Base-by-base conservation (phyloP, 495 filamentous ascomycete species). In the Penicillium pancosmium region DNA sequence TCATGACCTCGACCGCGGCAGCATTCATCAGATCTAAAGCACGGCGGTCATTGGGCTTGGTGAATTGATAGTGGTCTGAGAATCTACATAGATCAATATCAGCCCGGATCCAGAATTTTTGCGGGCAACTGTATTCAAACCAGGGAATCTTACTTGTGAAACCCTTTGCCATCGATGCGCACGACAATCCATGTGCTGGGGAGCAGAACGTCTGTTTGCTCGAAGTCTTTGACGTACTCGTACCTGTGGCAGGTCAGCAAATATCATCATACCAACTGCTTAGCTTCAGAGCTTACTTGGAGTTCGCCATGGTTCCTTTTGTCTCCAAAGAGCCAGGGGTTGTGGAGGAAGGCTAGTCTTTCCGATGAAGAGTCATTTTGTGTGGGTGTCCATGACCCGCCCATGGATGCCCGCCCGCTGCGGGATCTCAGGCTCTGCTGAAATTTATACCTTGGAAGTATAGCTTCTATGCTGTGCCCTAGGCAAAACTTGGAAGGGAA, bases 11-110 rank as follows among this genome's bases (percentile, higher is more conserved):
- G 40, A 83, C 80, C 3, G 94, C 94, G 1, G 91, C 91, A 4
- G 87, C 89, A 68, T 98, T 98, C 94, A 97, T 97, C 62, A 98
- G 85, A 73, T 94, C 83, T 3, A 97, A 78, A 27, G 93, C 94
- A 47, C 88, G 84, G 51, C 80, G 81, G 70, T 98, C 94, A 77
- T 97, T 98, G 16, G 94, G 94, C 67, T 97, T 98, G 59, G 84
- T 79, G 66, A 96, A 98, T 5, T 70, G 76, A 75, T 98, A 92
- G 63, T 90, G 93, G 54, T 81, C 78, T 41, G 89, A 89, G 58
- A 97, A 86, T 66, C 88, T 94, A 41, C 16, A 34, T 1, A 23
- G 23, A 43, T 66, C 44, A 66, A 56, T 49, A 40, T 47, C 13
- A 48, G 46, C 11, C 3, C 23, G 0, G 21, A 23, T 23, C 23